Evolutionary conservation across 495 filamentous ascomycete species (phyloP).

Genomic region (Penicillium paxilli): DNA sequence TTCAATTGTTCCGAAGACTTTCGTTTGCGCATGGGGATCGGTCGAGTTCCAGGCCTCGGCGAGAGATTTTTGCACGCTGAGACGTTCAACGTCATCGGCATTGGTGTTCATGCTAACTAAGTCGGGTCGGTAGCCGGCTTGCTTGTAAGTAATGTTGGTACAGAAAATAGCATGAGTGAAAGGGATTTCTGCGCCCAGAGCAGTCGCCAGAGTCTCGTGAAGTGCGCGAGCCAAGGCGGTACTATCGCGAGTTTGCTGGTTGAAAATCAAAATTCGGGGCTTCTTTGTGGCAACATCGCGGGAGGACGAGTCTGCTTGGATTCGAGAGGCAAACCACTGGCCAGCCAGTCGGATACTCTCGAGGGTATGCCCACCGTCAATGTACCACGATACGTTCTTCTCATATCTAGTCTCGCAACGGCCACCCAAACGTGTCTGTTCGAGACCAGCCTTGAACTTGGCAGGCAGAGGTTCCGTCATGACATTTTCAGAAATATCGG

Average conservation of each 20-base stretch:
- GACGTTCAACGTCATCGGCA: slow-evolving; percentile 60
- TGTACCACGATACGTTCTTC: slow-evolving; percentile 73
- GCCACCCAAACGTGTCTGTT: slow-evolving; percentile 73
- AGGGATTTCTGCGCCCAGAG: slow-evolving; percentile 50
- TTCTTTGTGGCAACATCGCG: slow-evolving; percentile 39
- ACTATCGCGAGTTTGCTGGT: slow-evolving; percentile 87
- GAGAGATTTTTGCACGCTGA: slow-evolving; percentile 74
- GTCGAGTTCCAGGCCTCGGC: slow-evolving; percentile 70
- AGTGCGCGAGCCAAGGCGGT: slow-evolving; percentile 63
- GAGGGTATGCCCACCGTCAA: slow-evolving; percentile 89
- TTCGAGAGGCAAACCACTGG: slow-evolving; percentile 72
- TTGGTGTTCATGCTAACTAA: slow-evolving; percentile 76
- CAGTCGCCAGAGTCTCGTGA: slow-evolving; percentile 61
- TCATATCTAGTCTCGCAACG: slow-evolving; percentile 78
- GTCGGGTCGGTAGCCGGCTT: slow-evolving; percentile 70
- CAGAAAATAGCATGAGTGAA: slow-evolving; percentile 88
- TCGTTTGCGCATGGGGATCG: slow-evolving; percentile 59
- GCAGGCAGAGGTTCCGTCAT: slow-evolving; percentile 54
- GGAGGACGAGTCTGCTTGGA: slow-evolving; percentile 46
- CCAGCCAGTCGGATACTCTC: slow-evolving; percentile 81
- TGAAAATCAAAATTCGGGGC: slow-evolving; percentile 81
- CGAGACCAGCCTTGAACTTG: slow-evolving; percentile 73
- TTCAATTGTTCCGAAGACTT: slow-evolving; percentile 77
- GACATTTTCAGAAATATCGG: slow-evolving; percentile 45
- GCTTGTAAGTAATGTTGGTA: slow-evolving; percentile 78